These are phyloP conservation scores for Withania somnifera DNA, from an alignment of 305 asterid species.

Conservation along the genomic window DNA sequence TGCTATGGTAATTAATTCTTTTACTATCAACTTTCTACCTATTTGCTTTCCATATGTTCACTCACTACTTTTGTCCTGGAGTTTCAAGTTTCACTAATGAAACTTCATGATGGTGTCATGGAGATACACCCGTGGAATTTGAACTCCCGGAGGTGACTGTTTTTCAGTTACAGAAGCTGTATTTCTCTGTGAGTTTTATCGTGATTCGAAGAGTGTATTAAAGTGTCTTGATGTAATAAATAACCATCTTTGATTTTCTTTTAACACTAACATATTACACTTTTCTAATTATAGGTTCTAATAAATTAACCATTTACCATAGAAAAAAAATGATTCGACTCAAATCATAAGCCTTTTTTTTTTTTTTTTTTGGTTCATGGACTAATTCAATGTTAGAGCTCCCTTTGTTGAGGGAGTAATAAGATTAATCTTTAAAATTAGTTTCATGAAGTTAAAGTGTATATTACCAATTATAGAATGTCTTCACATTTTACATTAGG, in stretches of 20 bases:
- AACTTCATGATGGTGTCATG: background rate
- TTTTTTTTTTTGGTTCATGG: background rate
- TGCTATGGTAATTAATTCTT: conserved; percentile 34
- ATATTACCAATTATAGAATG: background rate
- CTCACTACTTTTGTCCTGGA: background rate
- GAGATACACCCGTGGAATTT: background rate
- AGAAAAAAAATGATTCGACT: background rate
- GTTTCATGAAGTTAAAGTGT: background rate
- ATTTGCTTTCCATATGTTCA: background rate
- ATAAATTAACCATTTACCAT: background rate
- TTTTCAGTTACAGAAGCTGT: background rate
- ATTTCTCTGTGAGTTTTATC: background rate
- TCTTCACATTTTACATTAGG: background rate
- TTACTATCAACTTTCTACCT: background rate
- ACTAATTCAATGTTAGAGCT: background rate
- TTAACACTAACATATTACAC: background rate
- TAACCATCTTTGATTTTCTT: background rate
- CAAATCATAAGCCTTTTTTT: background rate
- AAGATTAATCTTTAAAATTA: background rate
- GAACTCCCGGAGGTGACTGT: background rate
- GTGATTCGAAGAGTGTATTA: too few species aligned
- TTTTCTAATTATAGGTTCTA: background rate
- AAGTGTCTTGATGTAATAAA: background rate
- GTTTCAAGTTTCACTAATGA: background rate
- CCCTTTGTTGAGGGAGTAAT: background rate